These are phyloP conservation scores for Alternaria conjuncta DNA, from an alignment of 2,329 filamentous ascomycete genomes.

Conservation along the genomic window DNA sequence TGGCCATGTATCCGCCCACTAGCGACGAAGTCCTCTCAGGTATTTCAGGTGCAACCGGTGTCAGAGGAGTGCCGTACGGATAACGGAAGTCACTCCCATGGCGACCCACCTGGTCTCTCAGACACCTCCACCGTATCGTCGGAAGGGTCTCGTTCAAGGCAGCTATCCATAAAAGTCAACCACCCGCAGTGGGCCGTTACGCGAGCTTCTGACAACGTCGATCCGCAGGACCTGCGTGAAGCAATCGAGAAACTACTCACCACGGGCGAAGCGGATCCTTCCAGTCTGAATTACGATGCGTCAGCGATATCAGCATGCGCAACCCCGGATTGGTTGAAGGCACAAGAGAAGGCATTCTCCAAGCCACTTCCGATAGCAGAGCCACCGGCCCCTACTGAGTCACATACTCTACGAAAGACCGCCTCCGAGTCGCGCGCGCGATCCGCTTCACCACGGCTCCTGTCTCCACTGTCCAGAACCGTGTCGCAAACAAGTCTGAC, in stretches of 20 bases:
- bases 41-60: constrained; percentile 25
- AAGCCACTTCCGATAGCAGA: constrained; percentile 25
- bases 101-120: neutral
- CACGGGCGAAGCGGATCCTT: constrained; percentile 10
- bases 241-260: constrained; percentile 12
- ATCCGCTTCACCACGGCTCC: constrained; percentile 21
- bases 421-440: constrained; percentile 17
- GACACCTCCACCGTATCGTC: constrained; percentile 30
- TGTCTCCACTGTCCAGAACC: neutral
- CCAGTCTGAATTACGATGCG: neutral
- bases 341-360: constrained; percentile 17
- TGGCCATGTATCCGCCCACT: constrained; percentile 42
- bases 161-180: constrained; percentile 26
- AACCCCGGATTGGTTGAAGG: constrained; percentile 16
- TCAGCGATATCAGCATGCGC: neutral
- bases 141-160: constrained; percentile 27
- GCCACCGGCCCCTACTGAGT: constrained; percentile 34
- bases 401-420: constrained; percentile 3
- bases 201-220: constrained; percentile 23
- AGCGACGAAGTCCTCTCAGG: constrained; percentile 23
- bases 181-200: constrained; percentile 39
- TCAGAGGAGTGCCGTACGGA: constrained; percentile 30
- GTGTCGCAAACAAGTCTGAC: constrained; percentile 7
- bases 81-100: constrained; percentile 15
- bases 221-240: constrained; percentile 20